These are phyloP conservation scores for Dacryopinax primogenitus DNA, from an alignment of 768 basidiomycete species.

Conservation along the genomic window DNA sequence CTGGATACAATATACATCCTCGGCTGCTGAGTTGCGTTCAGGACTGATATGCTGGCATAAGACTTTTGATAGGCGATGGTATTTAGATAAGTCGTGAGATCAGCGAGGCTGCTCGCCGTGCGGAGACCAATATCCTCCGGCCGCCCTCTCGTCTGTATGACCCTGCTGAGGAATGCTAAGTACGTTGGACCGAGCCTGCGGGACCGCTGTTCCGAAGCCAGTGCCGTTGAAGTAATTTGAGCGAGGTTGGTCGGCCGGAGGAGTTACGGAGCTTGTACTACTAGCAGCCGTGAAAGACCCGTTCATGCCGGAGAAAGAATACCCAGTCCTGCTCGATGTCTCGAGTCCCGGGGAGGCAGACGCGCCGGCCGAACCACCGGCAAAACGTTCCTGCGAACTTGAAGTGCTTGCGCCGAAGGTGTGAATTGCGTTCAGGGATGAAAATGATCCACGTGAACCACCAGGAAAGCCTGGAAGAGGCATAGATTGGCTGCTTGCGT, in stretches of 20 bases:
- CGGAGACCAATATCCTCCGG: neutral
- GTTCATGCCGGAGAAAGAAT: conserved; percentile 1
- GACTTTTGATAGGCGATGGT: neutral
- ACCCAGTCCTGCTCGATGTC: neutral
- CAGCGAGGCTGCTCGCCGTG: neutral
- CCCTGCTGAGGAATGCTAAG: neutral
- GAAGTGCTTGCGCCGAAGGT: neutral
- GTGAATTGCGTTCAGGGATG: neutral
- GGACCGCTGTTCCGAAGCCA: neutral
- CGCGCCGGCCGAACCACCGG: neutral
- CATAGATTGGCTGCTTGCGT: neutral
- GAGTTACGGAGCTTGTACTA: neutral
- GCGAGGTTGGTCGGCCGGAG: neutral
- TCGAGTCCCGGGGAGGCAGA: neutral
- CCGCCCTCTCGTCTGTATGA: neutral
- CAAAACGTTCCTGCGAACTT: neutral
- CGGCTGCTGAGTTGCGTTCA: neutral
- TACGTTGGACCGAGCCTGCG: neutral
- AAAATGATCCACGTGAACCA: neutral
- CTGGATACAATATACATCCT: neutral
- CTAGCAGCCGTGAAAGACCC: neutral
- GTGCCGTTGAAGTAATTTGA: neutral
- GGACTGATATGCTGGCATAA: neutral
- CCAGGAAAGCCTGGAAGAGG: conserved; percentile 1
- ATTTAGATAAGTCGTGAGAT: neutral